Evolutionary conservation across 768 basidiomycete genomes (phyloP), one percentile per base, ranked within the genome.

Genomic region (Candolleomyces aberdarensis): DNA sequence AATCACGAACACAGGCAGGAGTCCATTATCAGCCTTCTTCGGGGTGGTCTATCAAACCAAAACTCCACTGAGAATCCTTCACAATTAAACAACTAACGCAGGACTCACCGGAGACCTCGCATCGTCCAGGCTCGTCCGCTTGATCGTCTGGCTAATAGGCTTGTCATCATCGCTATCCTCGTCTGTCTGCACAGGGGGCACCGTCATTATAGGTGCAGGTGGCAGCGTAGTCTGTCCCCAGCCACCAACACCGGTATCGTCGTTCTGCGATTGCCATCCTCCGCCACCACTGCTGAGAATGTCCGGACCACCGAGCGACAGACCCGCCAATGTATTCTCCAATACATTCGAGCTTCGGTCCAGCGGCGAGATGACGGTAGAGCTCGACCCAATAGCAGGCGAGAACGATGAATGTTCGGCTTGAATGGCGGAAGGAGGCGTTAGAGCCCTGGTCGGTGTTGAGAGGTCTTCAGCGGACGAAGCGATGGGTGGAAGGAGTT

Each of bases 1-100:
- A 64, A 99, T 93, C 8, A 83, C 72, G 71, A 97, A 98, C 26
- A 90, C 77, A 20, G 92, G 90, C 59, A 82, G 84, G 41, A 88
- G 67, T 0, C 79, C 79, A 58, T 78, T 81, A 55, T 85, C 76
- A 53, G 74, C 70, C 58, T 73, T 73, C 32, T 59, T 60, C 5
- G 67, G 53, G 46, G 63, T 55, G 22, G 60, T 61, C 47, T 63
- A 20, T 57, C 65, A 60, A 43, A 57, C 55, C 46, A 36, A 19
- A 59, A 19, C 57, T 66, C 32, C 54, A 44, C 41, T 63, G 56
- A 52, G 49, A 67, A 56, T 52, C 31, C 54, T 54, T 9, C 15
- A 22, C 26, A 40, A 51, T 32, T 22, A 17, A 41, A 10, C 7
- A 7, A 57, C 1, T 51, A 39, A 14, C 44, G 14, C 41, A 44